Evolutionary conservation across 2,329 filamentous ascomycete genomes (phyloP), one percentile per base, ranked within the genome.

Genomic region (Apiospora marii): DNA sequence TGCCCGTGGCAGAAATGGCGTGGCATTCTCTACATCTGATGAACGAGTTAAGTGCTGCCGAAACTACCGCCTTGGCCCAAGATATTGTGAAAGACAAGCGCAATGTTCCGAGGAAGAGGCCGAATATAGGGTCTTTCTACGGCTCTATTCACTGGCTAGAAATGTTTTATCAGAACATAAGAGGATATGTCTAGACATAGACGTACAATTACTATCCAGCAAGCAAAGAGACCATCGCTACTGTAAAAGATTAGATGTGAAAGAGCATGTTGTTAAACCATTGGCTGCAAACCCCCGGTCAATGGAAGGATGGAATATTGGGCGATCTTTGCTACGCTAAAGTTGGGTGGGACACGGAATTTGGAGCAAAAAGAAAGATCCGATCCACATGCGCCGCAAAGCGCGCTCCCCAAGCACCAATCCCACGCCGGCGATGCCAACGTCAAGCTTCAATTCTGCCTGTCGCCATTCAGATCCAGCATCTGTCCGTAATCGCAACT

Each of bases 361-460:
- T 64, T 19, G 58, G 58, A 64, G 58, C 58, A 41, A 64, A 64
- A 64, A 37, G 53, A 34, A 61, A 41, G 58, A 41, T 5, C 13
- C 58, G 58, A 64, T 64, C 58, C 58, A 64, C 58, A 22, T 10
- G 58, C 58, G 34, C 10, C 58, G 34, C 30, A 37, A 4, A 19
- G 8, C 19, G 53, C 30, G 30, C 22, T 41, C 53, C 5, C 53
- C 53, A 41, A 64, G 58, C 58, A 64, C 58, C 58, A 64, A 41
- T 64, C 58, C 41, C 13, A 64, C 24, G 58, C 4, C 34, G 58
- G 34, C 58, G 58, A 64, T 41, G 34, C 22, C 58, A 41, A 64
- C 58, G 58, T 64, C 58, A 64, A 64, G 58, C 58, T 41, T 41
- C 58, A 41, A n/a, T 41, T 41, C 37, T 41, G 58, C 41, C 58